These are phyloP conservation scores for Dothideomycetidae sp. DNA, from an alignment of 2,329 filamentous ascomycete species.

Conservation along the genomic window DNA sequence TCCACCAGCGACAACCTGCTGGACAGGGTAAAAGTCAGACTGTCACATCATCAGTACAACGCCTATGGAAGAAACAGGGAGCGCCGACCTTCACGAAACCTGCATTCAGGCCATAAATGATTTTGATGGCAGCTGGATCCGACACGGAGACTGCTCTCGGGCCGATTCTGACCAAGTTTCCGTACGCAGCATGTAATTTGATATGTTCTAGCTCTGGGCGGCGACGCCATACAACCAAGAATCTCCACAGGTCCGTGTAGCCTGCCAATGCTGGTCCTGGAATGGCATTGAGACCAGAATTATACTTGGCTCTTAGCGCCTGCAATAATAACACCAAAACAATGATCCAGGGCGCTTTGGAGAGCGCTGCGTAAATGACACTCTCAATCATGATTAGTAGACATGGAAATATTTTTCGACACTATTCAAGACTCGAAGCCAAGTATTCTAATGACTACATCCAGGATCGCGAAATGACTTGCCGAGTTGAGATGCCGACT, in stretches of 20 bases:
- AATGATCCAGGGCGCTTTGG: too few species aligned
- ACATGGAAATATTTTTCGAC: too few species aligned
- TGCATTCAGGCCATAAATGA: constrained; percentile 6
- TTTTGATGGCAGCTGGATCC: constrained; percentile 6
- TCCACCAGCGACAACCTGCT: constrained; percentile 53
- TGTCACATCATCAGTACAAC: too few species aligned
- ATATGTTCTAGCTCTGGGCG: background rate
- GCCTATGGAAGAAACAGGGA: too few species aligned
- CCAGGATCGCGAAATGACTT: too few species aligned
- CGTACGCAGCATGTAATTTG: constrained; percentile 6
- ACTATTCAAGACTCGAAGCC: too few species aligned
- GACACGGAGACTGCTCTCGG: constrained; percentile 8
- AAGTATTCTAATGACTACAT: too few species aligned
- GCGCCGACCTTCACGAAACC: constrained; percentile 26
- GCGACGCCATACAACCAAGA: background rate
- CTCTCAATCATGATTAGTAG: too few species aligned
- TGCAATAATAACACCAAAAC: too few species aligned
- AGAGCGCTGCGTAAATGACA: too few species aligned
- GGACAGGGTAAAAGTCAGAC: constrained; percentile 65
- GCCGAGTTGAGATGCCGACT: too few species aligned
- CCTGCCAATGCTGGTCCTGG: background rate
- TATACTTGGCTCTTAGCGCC: too few species aligned
- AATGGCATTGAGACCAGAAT: background rate
- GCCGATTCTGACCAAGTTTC: constrained; percentile 10
- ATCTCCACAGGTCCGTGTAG: background rate